Conservation (phyloP, 1,284 basidiomycete genomes). For the Cryptococcus hybrid region DNA sequence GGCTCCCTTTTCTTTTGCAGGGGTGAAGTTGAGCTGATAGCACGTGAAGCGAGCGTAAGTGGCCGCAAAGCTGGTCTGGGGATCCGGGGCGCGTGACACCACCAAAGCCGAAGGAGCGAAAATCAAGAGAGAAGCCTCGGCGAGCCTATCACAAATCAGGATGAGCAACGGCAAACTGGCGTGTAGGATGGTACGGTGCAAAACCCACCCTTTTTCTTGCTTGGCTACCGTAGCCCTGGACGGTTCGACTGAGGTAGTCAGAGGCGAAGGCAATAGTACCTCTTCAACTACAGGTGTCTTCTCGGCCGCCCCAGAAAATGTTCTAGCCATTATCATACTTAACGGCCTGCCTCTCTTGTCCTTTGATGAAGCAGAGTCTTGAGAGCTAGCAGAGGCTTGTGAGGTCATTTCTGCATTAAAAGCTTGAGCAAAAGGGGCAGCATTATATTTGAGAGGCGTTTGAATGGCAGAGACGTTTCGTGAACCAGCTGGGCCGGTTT, state of each 20-base stretch:
- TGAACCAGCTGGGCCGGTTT: constrained; percentile 26
- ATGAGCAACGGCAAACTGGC: no score
- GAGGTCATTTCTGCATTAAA: background rate
- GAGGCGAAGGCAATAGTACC: no score
- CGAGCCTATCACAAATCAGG: background rate
- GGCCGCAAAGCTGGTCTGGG: constrained; percentile 23
- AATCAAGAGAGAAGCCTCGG: constrained; percentile 48
- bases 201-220: no score
- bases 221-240: no score
- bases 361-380: background rate
- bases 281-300: background rate
- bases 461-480: background rate
- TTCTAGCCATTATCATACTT: constrained; percentile 29
- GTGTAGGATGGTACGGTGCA: no score
- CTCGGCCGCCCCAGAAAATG: constrained; percentile 10
- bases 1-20: background rate
- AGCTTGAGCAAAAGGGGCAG: background rate
- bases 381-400: background rate
- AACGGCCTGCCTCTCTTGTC: constrained; percentile 25
- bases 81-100: constrained; percentile 10
- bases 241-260: no score
- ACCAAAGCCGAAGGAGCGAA: constrained; percentile 44
- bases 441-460: constrained; percentile 8
- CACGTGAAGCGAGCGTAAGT: constrained; percentile 22
- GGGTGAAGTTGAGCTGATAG: background rate